Percentiles rank a stretch among this genome's conserved stretches.
Conservation (phyloP, 805 yeast genomes). For the Wickerhamomyces hampshirensis region DNA sequence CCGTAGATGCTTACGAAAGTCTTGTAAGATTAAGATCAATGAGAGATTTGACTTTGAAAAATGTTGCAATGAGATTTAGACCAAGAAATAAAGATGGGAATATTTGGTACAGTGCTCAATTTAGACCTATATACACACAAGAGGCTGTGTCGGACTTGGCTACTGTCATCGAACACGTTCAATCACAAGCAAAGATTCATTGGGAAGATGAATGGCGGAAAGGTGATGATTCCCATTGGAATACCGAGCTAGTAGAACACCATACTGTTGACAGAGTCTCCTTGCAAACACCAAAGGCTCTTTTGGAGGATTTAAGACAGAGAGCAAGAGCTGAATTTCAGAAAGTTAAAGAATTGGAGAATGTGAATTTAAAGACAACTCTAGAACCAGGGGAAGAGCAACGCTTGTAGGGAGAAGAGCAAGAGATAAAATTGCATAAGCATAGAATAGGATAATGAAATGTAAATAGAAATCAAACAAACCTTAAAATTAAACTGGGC, state of each 20-base stretch:
- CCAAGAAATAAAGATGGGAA: conserved; percentile 72
- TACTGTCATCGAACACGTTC: conserved; percentile 61
- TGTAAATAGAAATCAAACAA: too few relatives aligned
- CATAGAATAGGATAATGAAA: too few relatives aligned
- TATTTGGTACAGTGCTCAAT: conserved; percentile 84
- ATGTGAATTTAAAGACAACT: too few relatives aligned
- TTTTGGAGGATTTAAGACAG: conserved; percentile 52
- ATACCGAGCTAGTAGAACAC: conserved; percentile 52
- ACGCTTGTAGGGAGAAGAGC: too few relatives aligned
- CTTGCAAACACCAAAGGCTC: conserved; percentile 62
- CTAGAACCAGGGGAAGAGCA: too few relatives aligned
- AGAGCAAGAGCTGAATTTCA: conserved; percentile 25
- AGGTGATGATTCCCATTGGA: conserved; percentile 79
- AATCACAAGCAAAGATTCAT: conserved; percentile 38
- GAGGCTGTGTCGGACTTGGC: conserved; percentile 86
- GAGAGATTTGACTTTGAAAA: conserved; percentile 58
- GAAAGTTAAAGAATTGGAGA: conserved; percentile 5
- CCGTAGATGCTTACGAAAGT: conserved; percentile 70
- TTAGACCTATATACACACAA: conserved; percentile 84
- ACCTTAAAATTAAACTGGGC: too few relatives aligned
- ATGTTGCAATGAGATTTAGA: conserved; percentile 63
- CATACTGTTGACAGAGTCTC: conserved; percentile 45
- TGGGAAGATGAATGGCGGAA: conserved; percentile 91
- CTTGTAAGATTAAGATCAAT: conserved; percentile 67
- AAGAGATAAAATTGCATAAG: too few relatives aligned